Conservation (phyloP, 1,284 basidiomycete species). For the Cryptococcus hybrid region DNA sequence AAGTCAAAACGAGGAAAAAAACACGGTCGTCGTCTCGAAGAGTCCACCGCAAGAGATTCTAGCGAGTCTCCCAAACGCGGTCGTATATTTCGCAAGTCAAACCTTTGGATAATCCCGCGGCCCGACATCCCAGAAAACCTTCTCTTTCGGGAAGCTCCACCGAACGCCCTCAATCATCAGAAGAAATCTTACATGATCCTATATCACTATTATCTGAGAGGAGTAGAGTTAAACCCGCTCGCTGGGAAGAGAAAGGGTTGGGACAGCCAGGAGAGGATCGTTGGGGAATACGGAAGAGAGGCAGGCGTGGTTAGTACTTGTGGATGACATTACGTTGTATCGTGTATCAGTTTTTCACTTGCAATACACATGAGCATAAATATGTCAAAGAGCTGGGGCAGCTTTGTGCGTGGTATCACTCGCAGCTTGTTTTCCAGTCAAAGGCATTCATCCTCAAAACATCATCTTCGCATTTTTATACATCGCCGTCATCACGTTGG, state of each 20-base stretch:
- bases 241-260: conserved; percentile 1
- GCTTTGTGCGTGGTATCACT: background rate
- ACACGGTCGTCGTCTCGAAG: background rate
- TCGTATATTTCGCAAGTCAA: background rate
- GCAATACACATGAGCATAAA: background rate
- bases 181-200: background rate
- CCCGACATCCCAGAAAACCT: background rate
- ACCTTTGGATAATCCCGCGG: too few species aligned
- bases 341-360: background rate
- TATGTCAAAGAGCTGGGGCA: too few species aligned
- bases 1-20: background rate
- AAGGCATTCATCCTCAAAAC: conserved; percentile 30
- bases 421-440: background rate
- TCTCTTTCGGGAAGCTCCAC: background rate
- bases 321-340: background rate
- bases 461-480: conserved; percentile 50
- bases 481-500: conserved; percentile 45
- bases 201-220: background rate
- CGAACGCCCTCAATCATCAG: background rate
- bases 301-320: background rate
- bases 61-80: background rate
- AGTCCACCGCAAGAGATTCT: background rate
- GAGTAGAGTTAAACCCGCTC: background rate
- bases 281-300: conserved; percentile 21
- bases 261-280: conserved; percentile 22